Percentiles rank a stretch among this genome's conserved stretches.
phyloP scores from a whole-genome alignment of 1,284 basidiomycete species.

The Boletellus sp. region DNA sequence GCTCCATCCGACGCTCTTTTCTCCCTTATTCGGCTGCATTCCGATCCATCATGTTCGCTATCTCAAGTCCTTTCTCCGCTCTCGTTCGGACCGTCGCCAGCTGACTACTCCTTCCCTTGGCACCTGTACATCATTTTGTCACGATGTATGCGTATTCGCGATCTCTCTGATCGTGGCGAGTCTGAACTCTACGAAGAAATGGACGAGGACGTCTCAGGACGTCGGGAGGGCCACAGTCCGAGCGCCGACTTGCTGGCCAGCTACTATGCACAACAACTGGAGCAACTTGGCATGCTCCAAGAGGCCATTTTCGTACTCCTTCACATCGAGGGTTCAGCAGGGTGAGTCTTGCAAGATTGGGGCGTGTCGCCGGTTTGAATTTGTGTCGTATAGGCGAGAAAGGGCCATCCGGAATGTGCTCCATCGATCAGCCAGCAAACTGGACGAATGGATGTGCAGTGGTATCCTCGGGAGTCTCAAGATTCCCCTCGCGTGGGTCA shows the following conservation, averaged over 20 bases:
- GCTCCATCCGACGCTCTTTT: slow-evolving; percentile 70
- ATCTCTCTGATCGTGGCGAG: slow-evolving; percentile 78
- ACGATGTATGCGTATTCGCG: slow-evolving; percentile 76
- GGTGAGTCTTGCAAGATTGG: slow-evolving; percentile 47
- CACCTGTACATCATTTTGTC: slow-evolving; percentile 90
- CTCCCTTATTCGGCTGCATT: slow-evolving; percentile 79
- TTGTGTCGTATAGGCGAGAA: slow-evolving; percentile 52
- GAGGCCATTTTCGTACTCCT: slow-evolving; percentile 89
- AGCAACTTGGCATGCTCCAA: slow-evolving; percentile 76
- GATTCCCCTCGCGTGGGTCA: slow-evolving; percentile 84
- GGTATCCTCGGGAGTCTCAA: slow-evolving; percentile 77
- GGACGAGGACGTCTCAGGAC: slow-evolving; percentile 43
- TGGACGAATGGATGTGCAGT: slow-evolving; percentile 67
- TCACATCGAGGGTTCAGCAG: slow-evolving; percentile 77
- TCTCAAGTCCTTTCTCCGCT: slow-evolving; percentile 62
- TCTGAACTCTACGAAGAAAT: slow-evolving; percentile 37
- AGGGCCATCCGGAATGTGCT: slow-evolving; percentile 82
- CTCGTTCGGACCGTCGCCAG: slow-evolving; percentile 72
- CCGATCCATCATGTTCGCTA: slow-evolving; percentile 62
- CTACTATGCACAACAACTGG: slow-evolving; percentile 86
- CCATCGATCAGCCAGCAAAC: slow-evolving; percentile 63
- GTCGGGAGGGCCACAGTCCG: slow-evolving; percentile 70
- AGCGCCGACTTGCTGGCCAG: slow-evolving; percentile 81
- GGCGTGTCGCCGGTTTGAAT: slow-evolving; percentile 4
- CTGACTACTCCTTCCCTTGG: slow-evolving; percentile 88